Percentiles rank a stretch among this genome's conserved stretches.
Conservation (phyloP, 768 basidiomycete genomes). For the Tylopilus intermedius region DNA sequence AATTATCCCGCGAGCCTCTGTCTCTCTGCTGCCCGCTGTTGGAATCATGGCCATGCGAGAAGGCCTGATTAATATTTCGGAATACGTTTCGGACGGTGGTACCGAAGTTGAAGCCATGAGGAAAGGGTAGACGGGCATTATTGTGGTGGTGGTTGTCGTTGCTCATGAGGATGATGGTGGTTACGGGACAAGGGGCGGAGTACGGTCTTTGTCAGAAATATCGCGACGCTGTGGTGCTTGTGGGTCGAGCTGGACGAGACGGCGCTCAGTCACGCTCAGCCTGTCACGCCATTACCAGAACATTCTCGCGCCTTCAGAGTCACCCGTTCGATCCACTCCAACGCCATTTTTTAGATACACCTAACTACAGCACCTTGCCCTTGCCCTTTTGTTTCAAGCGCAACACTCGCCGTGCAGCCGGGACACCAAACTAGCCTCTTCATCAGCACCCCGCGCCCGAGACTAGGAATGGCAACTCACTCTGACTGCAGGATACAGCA, state of each 20-base stretch:
- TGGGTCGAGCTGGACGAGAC: not conserved
- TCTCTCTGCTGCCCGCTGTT: not conserved
- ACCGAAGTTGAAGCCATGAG: conserved; percentile 21
- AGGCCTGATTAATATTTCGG: conserved; percentile 31
- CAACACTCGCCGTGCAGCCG: conserved; percentile 51
- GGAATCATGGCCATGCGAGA: conserved; percentile 10
- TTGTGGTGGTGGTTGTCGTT: conserved; percentile 13
- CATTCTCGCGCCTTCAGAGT: conserved; percentile 17
- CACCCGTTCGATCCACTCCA: conserved; percentile 14
- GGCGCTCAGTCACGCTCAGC: conserved; percentile 1
- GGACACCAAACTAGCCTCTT: conserved; percentile 56
- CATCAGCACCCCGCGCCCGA: conserved; percentile 8
- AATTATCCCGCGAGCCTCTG: not conserved
- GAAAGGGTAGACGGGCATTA: conserved; percentile 9
- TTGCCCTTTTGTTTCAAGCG: conserved; percentile 29
- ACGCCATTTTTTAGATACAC: not conserved
- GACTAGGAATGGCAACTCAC: conserved; percentile 36
- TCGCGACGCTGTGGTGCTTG: not conserved
- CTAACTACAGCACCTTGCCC: conserved; percentile 15
- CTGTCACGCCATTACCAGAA: conserved; percentile 29
- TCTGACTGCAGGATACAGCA: conserved; percentile 65
- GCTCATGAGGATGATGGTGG: conserved; percentile 22
- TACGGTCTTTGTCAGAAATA: conserved; percentile 8
- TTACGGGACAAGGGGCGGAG: conserved; percentile 12
- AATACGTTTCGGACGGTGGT: conserved; percentile 28